Evolutionary conservation across 2,329 filamentous ascomycete species (phyloP).

Genomic region (Aspergillus pseudonomiae): DNA sequence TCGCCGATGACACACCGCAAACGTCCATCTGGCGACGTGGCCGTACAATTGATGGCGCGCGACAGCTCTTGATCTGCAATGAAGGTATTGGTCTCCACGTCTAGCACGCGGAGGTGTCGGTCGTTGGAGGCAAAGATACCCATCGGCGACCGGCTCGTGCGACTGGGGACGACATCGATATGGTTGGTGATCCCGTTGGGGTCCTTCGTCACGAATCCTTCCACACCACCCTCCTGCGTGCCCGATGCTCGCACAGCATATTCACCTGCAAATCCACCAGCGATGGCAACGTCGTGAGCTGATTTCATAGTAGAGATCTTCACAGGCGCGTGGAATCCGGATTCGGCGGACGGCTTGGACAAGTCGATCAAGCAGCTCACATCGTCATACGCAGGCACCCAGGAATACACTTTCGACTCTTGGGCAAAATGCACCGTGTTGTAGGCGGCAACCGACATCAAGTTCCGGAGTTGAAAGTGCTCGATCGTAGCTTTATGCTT

Average conservation of each 20-base stretch:
- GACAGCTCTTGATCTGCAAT: slow-evolving; percentile 40
- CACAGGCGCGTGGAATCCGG: slow-evolving; percentile 39
- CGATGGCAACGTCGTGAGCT: slow-evolving; percentile 53
- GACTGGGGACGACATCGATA: slow-evolving; percentile 55
- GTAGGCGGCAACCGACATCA: slow-evolving; percentile 57
- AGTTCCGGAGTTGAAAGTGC: slow-evolving; percentile 63
- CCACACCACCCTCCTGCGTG: slow-evolving; percentile 35
- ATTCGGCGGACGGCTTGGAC: slow-evolving; percentile 43
- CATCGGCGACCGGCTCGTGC: slow-evolving; percentile 51
- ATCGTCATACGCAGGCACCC: slow-evolving; percentile 49
- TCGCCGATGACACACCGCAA: slow-evolving; percentile 50
- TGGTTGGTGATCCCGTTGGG: slow-evolving; percentile 60
- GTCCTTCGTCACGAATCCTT: slow-evolving; percentile 54
- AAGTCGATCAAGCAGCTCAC: slow-evolving; percentile 54
- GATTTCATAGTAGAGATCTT: slow-evolving; percentile 59
- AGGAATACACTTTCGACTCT: slow-evolving; percentile 52
- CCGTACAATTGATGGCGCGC: slow-evolving; percentile 49
- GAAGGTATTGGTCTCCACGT: slow-evolving; percentile 52
- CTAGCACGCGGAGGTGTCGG: slow-evolving; percentile 56
- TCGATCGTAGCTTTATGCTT: slow-evolving; percentile 54
- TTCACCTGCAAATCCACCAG: slow-evolving; percentile 61
- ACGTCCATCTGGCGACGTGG: slow-evolving; percentile 47
- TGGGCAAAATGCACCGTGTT: slow-evolving; percentile 60
- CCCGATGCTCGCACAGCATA: slow-evolving; percentile 53
- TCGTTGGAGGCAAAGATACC: slow-evolving; percentile 64